Evolutionary conservation across 345 rosid genomes (phyloP).

Genomic region (Syzygium aqueum): DNA sequence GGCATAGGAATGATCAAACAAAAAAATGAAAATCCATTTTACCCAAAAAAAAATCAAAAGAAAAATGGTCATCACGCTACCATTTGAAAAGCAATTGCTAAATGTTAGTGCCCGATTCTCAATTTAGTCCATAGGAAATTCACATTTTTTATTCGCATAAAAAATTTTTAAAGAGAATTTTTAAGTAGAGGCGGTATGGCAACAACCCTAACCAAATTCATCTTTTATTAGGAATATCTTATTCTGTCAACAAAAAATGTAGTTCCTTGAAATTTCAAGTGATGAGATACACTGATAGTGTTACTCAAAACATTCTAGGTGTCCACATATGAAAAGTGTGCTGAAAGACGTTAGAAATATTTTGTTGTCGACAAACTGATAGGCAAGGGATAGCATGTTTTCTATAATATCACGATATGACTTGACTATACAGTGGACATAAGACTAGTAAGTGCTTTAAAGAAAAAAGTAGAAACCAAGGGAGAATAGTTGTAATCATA

Average conservation of each 20-base stretch:
- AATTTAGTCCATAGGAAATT: fast-evolving
- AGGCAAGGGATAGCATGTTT: neutral
- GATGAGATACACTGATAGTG: no score
- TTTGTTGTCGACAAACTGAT: neutral
- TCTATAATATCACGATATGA: neutral
- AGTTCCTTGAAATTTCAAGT: no score
- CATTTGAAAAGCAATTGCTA: neutral
- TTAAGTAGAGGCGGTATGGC: no score
- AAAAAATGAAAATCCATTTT: neutral
- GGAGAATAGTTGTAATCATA: neutral
- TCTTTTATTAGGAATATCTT: no score
- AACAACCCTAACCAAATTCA: no score
- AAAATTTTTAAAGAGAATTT: no score
- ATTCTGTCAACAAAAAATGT: no score
- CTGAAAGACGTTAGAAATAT: neutral
- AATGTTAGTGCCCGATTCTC: fast-evolving
- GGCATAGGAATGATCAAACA: neutral
- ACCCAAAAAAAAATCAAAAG: neutral
- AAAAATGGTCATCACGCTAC: fast-evolving
- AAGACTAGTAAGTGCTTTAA: no score
- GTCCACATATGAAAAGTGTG: neutral
- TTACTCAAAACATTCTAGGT: no score
- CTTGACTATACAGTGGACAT: neutral
- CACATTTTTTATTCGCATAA: neutral
- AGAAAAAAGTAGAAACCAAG: no score